Percentiles rank a stretch among this genome's conserved stretches.
Evolutionary conservation across 495 filamentous ascomycete species (phyloP).

Genomic region (Daldinia loculata): DNA sequence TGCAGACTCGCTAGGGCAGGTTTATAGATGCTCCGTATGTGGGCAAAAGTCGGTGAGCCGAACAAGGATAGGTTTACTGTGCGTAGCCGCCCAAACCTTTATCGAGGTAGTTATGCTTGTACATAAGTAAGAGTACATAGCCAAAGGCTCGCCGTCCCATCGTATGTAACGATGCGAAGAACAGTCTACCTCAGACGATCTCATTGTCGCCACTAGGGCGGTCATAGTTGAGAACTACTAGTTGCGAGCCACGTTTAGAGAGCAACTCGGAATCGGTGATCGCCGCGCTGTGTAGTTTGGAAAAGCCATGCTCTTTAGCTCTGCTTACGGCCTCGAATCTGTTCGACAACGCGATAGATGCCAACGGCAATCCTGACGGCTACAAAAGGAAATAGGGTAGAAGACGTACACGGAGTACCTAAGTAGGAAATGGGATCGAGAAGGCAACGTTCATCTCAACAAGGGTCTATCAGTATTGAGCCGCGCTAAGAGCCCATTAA

Average conservation of each 20-base stretch:
- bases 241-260: slow-evolving; percentile 6
- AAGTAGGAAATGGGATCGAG: neutral
- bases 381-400: neutral
- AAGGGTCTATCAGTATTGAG: slow-evolving; percentile 18
- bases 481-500: slow-evolving; percentile 34
- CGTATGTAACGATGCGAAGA: slow-evolving; percentile 21
- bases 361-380: slow-evolving; percentile 9
- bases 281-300: slow-evolving; percentile 12
- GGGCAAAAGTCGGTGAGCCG: slow-evolving; percentile 48
- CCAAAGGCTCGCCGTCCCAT: slow-evolving; percentile 11
- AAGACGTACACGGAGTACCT: neutral
- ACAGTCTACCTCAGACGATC: slow-evolving; percentile 15
- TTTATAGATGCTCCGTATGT: slow-evolving; percentile 23
- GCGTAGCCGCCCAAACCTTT: slow-evolving; percentile 20
- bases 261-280: slow-evolving; percentile 24
- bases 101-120: slow-evolving; percentile 10
- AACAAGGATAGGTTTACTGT: slow-evolving; percentile 34
- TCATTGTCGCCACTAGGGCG: slow-evolving; percentile 31
- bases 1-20: slow-evolving; percentile 37
- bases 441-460: slow-evolving; percentile 22
- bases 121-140: slow-evolving; percentile 9
- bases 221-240: slow-evolving; percentile 14
- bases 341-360: slow-evolving; percentile 12
- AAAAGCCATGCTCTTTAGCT: slow-evolving; percentile 13
- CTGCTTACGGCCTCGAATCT: slow-evolving; percentile 3